Evolutionary conservation across 1,284 basidiomycete genomes (phyloP), one percentile per base, ranked within the genome.

Genomic region (Ustilago cynodontis): DNA sequence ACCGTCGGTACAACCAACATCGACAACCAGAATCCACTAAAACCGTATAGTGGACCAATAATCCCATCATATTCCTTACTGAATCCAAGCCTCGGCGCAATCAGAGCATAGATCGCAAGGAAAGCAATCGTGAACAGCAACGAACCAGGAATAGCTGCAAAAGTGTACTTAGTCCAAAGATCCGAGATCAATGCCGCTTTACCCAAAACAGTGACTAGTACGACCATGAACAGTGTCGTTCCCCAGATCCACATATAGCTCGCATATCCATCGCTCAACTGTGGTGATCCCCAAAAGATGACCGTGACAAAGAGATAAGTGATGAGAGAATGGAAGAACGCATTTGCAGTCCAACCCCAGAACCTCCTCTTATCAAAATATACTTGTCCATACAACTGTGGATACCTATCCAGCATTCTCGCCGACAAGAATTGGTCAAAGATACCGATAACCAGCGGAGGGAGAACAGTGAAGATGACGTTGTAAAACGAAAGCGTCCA

Each of bases 131-230:
- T 95, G 87, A 99, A 96, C 31, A 92, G 86, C 85, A 98, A 96
- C 2, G 97, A 98, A 9, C 97, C 97, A 0, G 96, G 97, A 59
- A 84, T 85, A n/a, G 82, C 81, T 5, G 94, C 93, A 43, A 95
- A 93, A 3, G 95, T 98, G 86, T 98, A 99, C 86, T 99, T 98
- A 2, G 96, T 98, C 97, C 96, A 99, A n/a, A 99, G 87, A 80
- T 99, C 96, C 8, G 96, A 98, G 56, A 99, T 93, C 64, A 99
- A 87, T 1, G 96, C 96, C 9, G 97, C 97, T 87, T 99, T 99
- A 53, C 95, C 96, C 8, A 99, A 90, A 9, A 99, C 96, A 0
- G 96, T 99, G 62, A 98, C 89, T 35, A 99, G 89, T 6, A 98
- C 94, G 2, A 93, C 91, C 53, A 99, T 90, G 86, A 98, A 99